Percentiles rank a stretch among this genome's conserved stretches.
phyloP scores from a whole-genome alignment of 805 yeast genomes.

The Starmerella bombicola region DNA sequence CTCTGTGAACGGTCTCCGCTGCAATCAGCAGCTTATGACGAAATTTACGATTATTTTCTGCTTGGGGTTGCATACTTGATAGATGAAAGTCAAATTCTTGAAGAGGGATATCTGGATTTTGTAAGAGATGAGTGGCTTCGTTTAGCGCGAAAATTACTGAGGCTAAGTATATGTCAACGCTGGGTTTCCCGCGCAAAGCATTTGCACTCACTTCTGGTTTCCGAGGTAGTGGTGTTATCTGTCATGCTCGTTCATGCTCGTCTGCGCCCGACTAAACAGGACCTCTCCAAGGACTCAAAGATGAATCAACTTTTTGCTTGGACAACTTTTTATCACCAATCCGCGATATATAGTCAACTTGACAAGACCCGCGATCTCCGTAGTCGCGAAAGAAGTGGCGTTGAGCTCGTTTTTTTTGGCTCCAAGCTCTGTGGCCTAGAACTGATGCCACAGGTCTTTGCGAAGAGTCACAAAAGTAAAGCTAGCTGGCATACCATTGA shows the following conservation, averaged over 20 bases:
- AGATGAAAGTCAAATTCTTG: conserved; percentile 17
- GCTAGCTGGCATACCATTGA: conserved; percentile 14
- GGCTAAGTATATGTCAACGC: not conserved
- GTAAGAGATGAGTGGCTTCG: conserved; percentile 13
- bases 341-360: conserved; percentile 6
- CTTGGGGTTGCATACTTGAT: conserved; percentile 8
- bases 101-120: not conserved
- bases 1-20: conserved; percentile 1
- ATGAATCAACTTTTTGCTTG: conserved; percentile 5
- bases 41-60: conserved; percentile 19
- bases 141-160: conserved; percentile 6
- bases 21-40: conserved; percentile 1
- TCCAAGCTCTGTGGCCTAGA: not conserved
- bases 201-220: not conserved
- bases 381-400: conserved; percentile 4
- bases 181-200: not conserved
- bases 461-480: not conserved
- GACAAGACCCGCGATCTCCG: not conserved
- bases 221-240: conserved; percentile 4
- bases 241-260: conserved; percentile 3
- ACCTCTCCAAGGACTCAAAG: not conserved
- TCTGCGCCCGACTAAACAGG: not conserved
- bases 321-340: conserved; percentile 13
- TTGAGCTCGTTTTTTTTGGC: conserved; percentile 7
- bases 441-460: conserved; percentile 1